A percentile compares a stretch with the other conserved stretches of the same genome.
Evolutionary conservation across 2,329 filamentous ascomycete genomes (phyloP).

Genomic region (Stagonosporopsis vannaccii): DNA sequence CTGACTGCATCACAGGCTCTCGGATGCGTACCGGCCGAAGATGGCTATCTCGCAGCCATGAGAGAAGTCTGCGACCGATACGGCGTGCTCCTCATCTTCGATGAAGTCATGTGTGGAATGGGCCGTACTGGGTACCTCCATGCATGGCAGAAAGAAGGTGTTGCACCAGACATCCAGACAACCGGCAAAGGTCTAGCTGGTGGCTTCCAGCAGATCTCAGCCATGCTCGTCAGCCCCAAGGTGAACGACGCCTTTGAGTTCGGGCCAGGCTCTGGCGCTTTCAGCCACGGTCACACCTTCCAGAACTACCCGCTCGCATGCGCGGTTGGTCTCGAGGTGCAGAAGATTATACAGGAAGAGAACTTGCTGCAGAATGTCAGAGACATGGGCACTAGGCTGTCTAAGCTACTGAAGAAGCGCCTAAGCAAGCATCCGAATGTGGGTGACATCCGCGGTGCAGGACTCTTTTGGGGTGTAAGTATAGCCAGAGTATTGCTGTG

Average conservation of each 20-base stretch:
- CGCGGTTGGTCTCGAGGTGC: slow-evolving; percentile 68
- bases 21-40: slow-evolving; percentile 71
- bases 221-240: slow-evolving; percentile 62
- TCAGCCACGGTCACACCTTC: slow-evolving; percentile 69
- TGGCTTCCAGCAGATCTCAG: slow-evolving; percentile 69
- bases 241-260: slow-evolving; percentile 59
- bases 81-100: slow-evolving; percentile 77
- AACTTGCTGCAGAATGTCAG: slow-evolving; percentile 66
- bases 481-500: too few relatives aligned
- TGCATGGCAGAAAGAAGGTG: slow-evolving; percentile 66
- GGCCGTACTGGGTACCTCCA: slow-evolving; percentile 67
- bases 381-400: slow-evolving; percentile 60
- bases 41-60: slow-evolving; percentile 75
- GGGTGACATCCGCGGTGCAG: slow-evolving; percentile 67
- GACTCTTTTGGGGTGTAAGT: slow-evolving; percentile 65
- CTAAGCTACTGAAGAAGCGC: slow-evolving; percentile 51
- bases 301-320: slow-evolving; percentile 68
- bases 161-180: slow-evolving; percentile 70
- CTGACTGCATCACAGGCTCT: slow-evolving; percentile 59
- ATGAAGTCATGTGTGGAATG: slow-evolving; percentile 78
- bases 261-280: slow-evolving; percentile 53
- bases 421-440: slow-evolving; percentile 60
- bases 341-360: slow-evolving; percentile 64
- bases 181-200: slow-evolving; percentile 72
- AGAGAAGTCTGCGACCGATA: slow-evolving; percentile 72